Conservation (phyloP, 179 eudicot species). For the Dionaea muscipula region DNA sequence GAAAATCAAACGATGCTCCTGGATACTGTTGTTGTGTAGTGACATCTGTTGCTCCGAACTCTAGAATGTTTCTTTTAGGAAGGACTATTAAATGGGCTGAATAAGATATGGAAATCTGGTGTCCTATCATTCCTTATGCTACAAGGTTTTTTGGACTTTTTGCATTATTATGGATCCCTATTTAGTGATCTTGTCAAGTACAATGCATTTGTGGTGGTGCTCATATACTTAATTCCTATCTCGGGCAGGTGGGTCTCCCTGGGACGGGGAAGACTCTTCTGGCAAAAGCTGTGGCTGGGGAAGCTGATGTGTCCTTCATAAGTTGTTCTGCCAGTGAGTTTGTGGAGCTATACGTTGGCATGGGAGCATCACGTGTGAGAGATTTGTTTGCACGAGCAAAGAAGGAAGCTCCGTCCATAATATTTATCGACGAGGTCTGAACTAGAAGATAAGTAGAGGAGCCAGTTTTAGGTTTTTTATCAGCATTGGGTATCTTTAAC, state of each 20-base stretch:
- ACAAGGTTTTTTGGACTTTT: too few species aligned
- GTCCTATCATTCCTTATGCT: too few species aligned
- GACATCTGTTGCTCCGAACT: too few species aligned
- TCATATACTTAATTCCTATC: constrained; percentile 1
- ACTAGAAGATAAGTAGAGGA: constrained; percentile 1
- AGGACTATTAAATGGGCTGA: too few species aligned
- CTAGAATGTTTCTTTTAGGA: too few species aligned
- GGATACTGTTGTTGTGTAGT: too few species aligned
- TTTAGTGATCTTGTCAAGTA: too few species aligned
- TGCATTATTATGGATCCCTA: too few species aligned
- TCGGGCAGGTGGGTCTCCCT: constrained; percentile 95
- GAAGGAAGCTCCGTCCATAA: constrained; percentile 90
- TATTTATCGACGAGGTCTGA: constrained; percentile 86
- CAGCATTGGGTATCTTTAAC: too few species aligned
- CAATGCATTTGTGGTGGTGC: too few species aligned
- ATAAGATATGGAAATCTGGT: too few species aligned
- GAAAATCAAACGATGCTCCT: too few species aligned
- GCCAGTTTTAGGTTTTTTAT: neutral
- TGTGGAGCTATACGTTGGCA: constrained; percentile 89
- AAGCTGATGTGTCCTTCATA: constrained; percentile 92
- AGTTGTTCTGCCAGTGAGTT: constrained; percentile 97
- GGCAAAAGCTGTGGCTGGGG: constrained; percentile 99
- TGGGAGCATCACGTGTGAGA: constrained; percentile 97
- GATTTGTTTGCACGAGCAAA: constrained; percentile 96
- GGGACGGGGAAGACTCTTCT: constrained; percentile 96